Evolutionary conservation across 805 yeast species (phyloP).

Genomic region (Yarrowia hollandica): DNA sequence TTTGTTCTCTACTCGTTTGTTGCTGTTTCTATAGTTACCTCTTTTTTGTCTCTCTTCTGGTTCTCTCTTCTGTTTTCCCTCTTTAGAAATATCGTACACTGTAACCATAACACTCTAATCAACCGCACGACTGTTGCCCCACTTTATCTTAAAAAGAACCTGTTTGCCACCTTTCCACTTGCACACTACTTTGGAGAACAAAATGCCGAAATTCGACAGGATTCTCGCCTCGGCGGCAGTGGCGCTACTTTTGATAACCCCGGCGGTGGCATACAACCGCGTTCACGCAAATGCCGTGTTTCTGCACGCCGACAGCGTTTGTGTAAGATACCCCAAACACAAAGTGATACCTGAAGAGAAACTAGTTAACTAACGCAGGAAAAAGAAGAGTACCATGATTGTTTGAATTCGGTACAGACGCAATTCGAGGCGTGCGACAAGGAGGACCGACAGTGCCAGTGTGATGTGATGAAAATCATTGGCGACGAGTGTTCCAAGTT

Average conservation of each 20-base stretch:
- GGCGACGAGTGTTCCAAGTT: constrained; percentile 35
- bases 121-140: too few relatives aligned
- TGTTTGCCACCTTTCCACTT: background rate
- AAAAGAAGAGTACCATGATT: constrained; percentile 13
- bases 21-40: too few relatives aligned
- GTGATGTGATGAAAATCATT: constrained; percentile 29
- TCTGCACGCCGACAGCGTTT: constrained; percentile 19
- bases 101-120: too few relatives aligned
- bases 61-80: too few relatives aligned
- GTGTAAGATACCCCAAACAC: constrained; percentile 19
- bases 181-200: too few relatives aligned
- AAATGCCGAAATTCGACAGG: background rate
- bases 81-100: too few relatives aligned
- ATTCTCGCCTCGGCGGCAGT: background rate
- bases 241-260: background rate
- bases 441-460: constrained; percentile 33
- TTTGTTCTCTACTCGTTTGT: too few relatives aligned
- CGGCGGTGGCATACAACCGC: background rate
- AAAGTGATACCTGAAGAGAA: background rate
- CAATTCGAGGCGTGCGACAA: constrained; percentile 31
- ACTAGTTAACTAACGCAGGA: background rate
- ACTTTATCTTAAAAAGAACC: too few relatives aligned
- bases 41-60: too few relatives aligned
- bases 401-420: constrained; percentile 31
- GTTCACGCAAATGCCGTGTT: constrained; percentile 26